Conservation (phyloP, 2,329 filamentous ascomycete species). For the Zymoseptoria crescenta region DNA sequence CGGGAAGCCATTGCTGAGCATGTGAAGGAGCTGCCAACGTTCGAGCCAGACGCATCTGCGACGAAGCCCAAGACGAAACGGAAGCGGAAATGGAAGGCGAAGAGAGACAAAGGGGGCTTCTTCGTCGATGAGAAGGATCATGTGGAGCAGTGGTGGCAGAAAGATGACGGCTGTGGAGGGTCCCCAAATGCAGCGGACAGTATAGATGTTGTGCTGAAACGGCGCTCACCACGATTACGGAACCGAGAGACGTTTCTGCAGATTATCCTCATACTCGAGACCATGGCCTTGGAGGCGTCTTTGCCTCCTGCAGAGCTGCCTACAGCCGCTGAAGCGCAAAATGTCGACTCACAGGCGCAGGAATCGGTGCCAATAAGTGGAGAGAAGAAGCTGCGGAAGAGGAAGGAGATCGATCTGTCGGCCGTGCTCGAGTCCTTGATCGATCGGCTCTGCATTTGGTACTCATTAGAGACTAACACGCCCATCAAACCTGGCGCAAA, state of each 20-base stretch:
- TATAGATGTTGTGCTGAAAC: conserved; percentile 44
- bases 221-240: conserved; percentile 57
- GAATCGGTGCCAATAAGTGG: conserved; percentile 1
- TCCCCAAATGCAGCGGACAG: conserved; percentile 36
- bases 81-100: conserved; percentile 54
- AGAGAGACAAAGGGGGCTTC: conserved; percentile 59
- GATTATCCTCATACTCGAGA: conserved; percentile 70
- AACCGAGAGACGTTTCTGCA: conserved; percentile 73
- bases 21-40: conserved; percentile 46
- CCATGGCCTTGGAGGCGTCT: conserved; percentile 58
- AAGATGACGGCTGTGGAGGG: conserved; percentile 40
- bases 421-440: conserved; percentile 64
- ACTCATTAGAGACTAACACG: conserved; percentile 61
- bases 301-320: conserved; percentile 13
- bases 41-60: conserved; percentile 11
- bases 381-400: conserved; percentile 37
- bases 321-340: conserved; percentile 27
- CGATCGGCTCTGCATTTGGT: conserved; percentile 76
- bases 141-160: conserved; percentile 63
- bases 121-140: conserved; percentile 59
- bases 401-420: conserved; percentile 59
- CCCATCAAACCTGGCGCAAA: conserved; percentile 32
- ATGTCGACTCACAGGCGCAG: conserved; percentile 9
- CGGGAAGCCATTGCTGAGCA: conserved; percentile 60
- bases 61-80: conserved; percentile 32